phyloP scores from a whole-genome alignment of 2,329 filamentous ascomycete species.

The Biscogniauxia marginata region DNA sequence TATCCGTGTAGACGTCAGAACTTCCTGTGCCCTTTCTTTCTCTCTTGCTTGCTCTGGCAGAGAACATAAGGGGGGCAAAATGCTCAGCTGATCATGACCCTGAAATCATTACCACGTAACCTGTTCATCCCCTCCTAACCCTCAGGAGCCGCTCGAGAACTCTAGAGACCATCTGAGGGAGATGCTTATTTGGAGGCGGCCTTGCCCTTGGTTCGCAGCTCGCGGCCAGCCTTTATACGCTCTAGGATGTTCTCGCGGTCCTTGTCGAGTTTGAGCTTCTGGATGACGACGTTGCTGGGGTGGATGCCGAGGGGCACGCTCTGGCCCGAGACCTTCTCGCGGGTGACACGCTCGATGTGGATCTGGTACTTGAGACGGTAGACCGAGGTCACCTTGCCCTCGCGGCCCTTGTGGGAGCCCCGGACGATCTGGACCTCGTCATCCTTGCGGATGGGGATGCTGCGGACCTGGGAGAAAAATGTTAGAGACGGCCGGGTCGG shows the following conservation, averaged over 20 bases:
- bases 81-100: no score
- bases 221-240: slow-evolving; percentile 78
- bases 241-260: slow-evolving; percentile 86
- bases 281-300: slow-evolving; percentile 96
- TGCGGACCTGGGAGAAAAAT: slow-evolving; percentile 66
- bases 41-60: neutral
- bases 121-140: neutral
- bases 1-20: neutral
- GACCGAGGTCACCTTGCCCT: slow-evolving; percentile 97
- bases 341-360: slow-evolving; percentile 93
- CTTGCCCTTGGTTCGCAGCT: slow-evolving; percentile 72
- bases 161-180: neutral
- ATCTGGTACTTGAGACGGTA: slow-evolving; percentile 98
- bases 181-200: slow-evolving; percentile 51
- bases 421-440: slow-evolving; percentile 93
- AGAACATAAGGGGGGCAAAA: neutral
- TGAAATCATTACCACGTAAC: no score
- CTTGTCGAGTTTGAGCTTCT: slow-evolving; percentile 98
- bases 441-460: slow-evolving; percentile 96
- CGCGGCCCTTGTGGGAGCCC: slow-evolving; percentile 92
- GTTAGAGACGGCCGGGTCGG: neutral
- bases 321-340: slow-evolving; percentile 97
- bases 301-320: slow-evolving; percentile 91
- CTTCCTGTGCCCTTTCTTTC: neutral
- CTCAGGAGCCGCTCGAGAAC: slow-evolving; percentile 3